Percentiles rank a stretch among this genome's conserved stretches.
Evolutionary conservation across 2,329 filamentous ascomycete genomes (phyloP).

Genomic region (Domatiomyces catenatus): DNA sequence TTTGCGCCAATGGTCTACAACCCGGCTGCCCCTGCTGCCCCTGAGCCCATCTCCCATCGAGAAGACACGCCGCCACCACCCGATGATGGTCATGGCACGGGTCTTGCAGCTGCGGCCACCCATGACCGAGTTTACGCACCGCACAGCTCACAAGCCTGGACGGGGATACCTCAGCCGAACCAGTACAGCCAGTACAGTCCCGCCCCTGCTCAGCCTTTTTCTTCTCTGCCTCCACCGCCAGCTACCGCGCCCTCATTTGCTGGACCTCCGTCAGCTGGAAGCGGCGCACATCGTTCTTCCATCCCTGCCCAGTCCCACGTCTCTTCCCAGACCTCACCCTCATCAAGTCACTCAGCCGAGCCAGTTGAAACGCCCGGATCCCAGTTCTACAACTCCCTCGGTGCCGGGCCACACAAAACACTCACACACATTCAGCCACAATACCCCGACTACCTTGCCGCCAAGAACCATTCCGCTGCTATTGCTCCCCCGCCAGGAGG

Average conservation of each 20-base stretch:
- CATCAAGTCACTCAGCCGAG: neutral
- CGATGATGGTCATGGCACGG: slow-evolving; percentile 36
- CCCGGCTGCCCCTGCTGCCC: slow-evolving; percentile 49
- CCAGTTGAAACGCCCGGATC: slow-evolving; percentile 17
- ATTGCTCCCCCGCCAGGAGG: slow-evolving; percentile 19
- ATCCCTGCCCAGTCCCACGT: slow-evolving; percentile 10
- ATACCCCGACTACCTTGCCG: slow-evolving; percentile 20
- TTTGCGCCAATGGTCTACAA: slow-evolving; percentile 47
- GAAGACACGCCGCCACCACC: slow-evolving; percentile 51
- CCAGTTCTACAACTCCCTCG: slow-evolving; percentile 18
- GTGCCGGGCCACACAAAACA: slow-evolving; percentile 16
- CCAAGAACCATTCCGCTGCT: slow-evolving; percentile 11
- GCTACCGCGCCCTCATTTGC: slow-evolving; percentile 8
- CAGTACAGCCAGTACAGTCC: slow-evolving; percentile 7
- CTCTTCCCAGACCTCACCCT: slow-evolving; percentile 1
- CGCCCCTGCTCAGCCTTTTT: slow-evolving; percentile 7
- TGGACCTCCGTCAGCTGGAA: slow-evolving; percentile 8
- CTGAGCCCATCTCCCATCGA: slow-evolving; percentile 48
- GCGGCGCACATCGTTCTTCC: slow-evolving; percentile 4
- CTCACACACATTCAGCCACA: slow-evolving; percentile 21
- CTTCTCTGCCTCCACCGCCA: slow-evolving; percentile 6
- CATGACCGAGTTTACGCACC: slow-evolving; percentile 24
- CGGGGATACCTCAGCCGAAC: slow-evolving; percentile 4
- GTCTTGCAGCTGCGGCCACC: slow-evolving; percentile 27
- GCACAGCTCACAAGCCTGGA: slow-evolving; percentile 3